Base-by-base conservation (phyloP, 768 basidiomycete genomes). In the Vararia minispora region DNA sequence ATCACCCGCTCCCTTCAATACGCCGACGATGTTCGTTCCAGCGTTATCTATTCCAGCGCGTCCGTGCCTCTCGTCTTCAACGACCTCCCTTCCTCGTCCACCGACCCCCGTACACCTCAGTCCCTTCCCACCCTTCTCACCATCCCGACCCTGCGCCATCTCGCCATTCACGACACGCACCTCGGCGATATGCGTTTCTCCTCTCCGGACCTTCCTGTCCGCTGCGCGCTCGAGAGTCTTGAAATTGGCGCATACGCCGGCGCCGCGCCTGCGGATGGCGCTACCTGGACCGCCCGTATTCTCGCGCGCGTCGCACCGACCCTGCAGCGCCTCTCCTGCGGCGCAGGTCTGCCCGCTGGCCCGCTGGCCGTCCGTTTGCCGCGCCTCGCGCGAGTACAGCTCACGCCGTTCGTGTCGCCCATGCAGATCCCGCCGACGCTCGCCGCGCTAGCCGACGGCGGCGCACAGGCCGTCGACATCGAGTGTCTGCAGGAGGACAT, bases 371-470 rank as follows among this genome's bases (percentile, higher is more conserved):
- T 36, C 39, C 1, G 38, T 39, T 42, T 46, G 23, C 43, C 45
- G 3, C 2, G 10, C 3, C 35, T 46, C 17, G 41, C 39, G 12
- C 42, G 35, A 24, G 38, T 45, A 23, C 43, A 43, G 22, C 5
- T 46, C 33, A 46, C 45, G 16, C 45, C 45, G 14, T 29, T 46
- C 32, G 39, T 44, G 16, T 45, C 45, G 38, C 45, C 45, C 28
- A 24, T 31, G 22, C 27, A 33, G 4, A 33, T 46, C 2, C 45
- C 45, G 4, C 39, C 37, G 35, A 44, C 43, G 3, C 18, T 46
- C 20, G 37, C 37, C 35, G 20, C 26, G 26, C 31, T 46, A 33
- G 44, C 43, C 12, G 33, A 36, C 27, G 27, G 32, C 2, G 23
- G 20, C 23, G 34, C 44, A 39, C 37, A 37, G 39, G 33, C 34